Base-by-base conservation (phyloP, 2,329 filamentous ascomycete genomes). In the Cryphonectria parasitica region DNA sequence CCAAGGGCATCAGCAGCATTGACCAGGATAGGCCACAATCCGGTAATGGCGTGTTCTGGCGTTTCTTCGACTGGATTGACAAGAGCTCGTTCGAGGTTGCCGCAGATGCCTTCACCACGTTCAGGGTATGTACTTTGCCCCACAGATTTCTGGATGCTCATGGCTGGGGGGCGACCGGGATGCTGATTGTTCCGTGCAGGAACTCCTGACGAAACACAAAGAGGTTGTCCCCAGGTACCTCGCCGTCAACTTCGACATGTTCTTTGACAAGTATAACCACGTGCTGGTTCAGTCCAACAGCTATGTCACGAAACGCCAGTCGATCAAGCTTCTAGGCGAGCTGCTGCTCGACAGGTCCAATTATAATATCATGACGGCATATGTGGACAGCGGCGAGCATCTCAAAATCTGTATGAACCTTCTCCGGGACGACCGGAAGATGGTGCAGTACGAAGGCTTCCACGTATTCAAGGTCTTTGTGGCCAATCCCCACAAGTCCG, bases 401-500 rank as follows among this genome's bases (percentile, higher is more conserved):
- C 88, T 99, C 76, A 99, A 99, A 83, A 92, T 98, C 74, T 96
- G 95, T 83, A 99, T 99, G 96, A 98, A 97, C 80, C 86, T 99
- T 71, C 85, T 99, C 72, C 91, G 94, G 75, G 96, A 98, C 80
- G 95, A 98, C 80, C 90, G 95, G 75, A 96, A 97, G 81, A 99
- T 99, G 95, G 96, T 99, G 73, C 96, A 98, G 82, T 99, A 99
- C 80, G 96, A 99, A 80, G 96, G 95, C 10, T 99, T 99, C 80
- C 96, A 99, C 79, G 95, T 99, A 58, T 99, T 99, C 87, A 99
- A 99, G 85, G 95, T 99, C 73, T 99, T 99, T 81, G 96, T 98
- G 68, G 96, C 96, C 72, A 99, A 99, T 79, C 96, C 96, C 10
- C 95, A 98, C 84, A 99, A 99, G 83, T 97, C 94, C n/a, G 86